Base-by-base conservation (phyloP, 148 eudicot species). In the Vaccinium myrtillus region DNA sequence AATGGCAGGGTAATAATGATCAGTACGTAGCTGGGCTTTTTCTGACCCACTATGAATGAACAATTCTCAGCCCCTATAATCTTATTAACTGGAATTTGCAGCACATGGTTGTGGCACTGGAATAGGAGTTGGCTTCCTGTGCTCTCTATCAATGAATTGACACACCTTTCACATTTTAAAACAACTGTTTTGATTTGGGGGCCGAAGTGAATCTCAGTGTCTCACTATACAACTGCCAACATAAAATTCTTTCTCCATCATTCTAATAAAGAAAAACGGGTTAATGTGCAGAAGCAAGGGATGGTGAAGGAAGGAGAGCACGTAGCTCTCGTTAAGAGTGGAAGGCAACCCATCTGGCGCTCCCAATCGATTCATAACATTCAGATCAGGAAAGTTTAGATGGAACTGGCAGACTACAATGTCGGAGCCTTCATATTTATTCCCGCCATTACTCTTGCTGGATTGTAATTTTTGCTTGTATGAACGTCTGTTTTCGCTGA, bases 261-360 rank as follows among this genome's bases (percentile, higher is more conserved):
- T 36, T 73, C 49, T 32, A 32, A 15, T 0, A 18, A 43, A 43
- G 23, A 74, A 6, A 36, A 18, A 18, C 13, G 55, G 19, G 30
- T 71, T 46, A 67, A 51, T 73, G 32, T 87, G 84, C 93, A 95
- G 98, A 92, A 92, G 84, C 96, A 95, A 83, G 98, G 98, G 80
- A 90, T 92, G 96, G 98, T 94, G 89, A 94, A 91, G 89, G 90
- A 90, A 87, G 98, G 98, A 58, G 97, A 96, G 65, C 93, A 96
- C 56, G 90, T 96, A 69, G 98, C 98, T 87, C 98, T 96, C 83
- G 95, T 96, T 83, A 98, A 92, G 88, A 96, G 98, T 53, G 98
- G 98, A 63, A 91, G 91, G 80, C 91, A 91, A 71, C 98, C 98
- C 15, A 96, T 96, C 80, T 96, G 98, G 98, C 93, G 98, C 81